Evolutionary conservation across 1,139 yeast genomes (phyloP), one percentile per base, ranked within the genome.

Genomic region (Pichia sp.): DNA sequence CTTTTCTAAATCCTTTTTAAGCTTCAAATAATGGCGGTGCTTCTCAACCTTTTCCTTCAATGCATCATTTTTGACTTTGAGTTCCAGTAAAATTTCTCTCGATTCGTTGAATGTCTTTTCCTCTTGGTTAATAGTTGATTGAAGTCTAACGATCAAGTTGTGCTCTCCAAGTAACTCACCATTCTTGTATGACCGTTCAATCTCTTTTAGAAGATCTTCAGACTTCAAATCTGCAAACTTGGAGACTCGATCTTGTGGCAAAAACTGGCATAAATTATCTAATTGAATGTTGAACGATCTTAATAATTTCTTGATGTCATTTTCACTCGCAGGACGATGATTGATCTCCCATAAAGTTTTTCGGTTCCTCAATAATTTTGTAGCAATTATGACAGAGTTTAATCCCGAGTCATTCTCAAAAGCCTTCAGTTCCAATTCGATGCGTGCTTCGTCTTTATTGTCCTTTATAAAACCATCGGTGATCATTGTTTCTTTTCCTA

Each of bases 161-260:
- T 93, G 95, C 58, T 77, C 75, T 4, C 72, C 69, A 27, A 83
- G 69, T 60, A 92, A 71, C 44, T 78, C 75, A 1, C 83, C 82
- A 55, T 83, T 75, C 9, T 89, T 90, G 43, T 91, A 79, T 0
- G 97, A 91, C 54, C 95, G 75, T 65, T 91, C 90, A 0, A 96
- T 89, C 64, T 89, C 96, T 38, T 76, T 66, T 10, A 95, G 74
- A 10, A 93, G 72, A 59, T 84, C 83, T 58, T 87, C 92, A 0
- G 96, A 88, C 16, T 88, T 79, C 58, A 90, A 73, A 6, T 85
- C 81, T 0, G 98, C 96, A 73, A 95, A 95, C 61, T 90, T 92
- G 1, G 96, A 93, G 7, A 93, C 99, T 60, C 95, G 77, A 64
- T 93, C 99, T 67, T 95, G 99, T 0, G 99, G 97, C 52, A 95